Evolutionary conservation across 1,139 yeast genomes (phyloP).

Genomic region (Saccharomycopsis crataegensis): DNA sequence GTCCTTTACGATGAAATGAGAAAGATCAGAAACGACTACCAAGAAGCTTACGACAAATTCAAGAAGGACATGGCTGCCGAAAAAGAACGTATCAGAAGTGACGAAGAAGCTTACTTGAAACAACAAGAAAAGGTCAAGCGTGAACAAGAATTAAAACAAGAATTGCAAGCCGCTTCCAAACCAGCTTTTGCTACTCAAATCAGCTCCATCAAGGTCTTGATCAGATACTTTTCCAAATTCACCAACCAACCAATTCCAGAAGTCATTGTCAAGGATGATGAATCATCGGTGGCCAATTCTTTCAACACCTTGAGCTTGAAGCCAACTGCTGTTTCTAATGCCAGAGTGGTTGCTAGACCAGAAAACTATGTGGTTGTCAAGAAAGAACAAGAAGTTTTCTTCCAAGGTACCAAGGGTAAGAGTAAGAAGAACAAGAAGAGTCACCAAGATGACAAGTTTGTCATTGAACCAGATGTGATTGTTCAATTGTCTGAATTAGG

Average conservation of each 20-base stretch:
- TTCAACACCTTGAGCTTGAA: slow-evolving; percentile 8
- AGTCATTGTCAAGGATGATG: slow-evolving; percentile 12
- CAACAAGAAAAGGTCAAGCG: slow-evolving; percentile 55
- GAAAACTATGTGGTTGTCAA: slow-evolving; percentile 58
- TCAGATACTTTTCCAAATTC: slow-evolving; percentile 21
- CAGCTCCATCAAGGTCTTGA: slow-evolving; percentile 40
- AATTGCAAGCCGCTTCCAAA: slow-evolving; percentile 51
- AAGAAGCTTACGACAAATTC: slow-evolving; percentile 65
- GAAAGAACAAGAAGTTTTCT: slow-evolving; percentile 53
- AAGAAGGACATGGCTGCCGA: slow-evolving; percentile 63
- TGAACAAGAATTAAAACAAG: slow-evolving; percentile 58
- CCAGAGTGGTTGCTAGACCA: slow-evolving; percentile 51
- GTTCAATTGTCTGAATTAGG: slow-evolving; percentile 71
- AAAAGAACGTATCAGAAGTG: slow-evolving; percentile 65
- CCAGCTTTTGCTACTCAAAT: slow-evolving; percentile 84
- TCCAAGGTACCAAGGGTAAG: slow-evolving; percentile 48
- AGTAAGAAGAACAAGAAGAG: slow-evolving; percentile 37
- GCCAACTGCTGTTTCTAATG: slow-evolving; percentile 23
- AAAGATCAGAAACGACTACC: slow-evolving; percentile 59
- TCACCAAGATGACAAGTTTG: slow-evolving; percentile 36
- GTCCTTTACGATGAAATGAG: slow-evolving; percentile 58
- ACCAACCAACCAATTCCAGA: slow-evolving; percentile 14
- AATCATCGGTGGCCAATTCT: background rate
- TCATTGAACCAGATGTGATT: slow-evolving; percentile 76
- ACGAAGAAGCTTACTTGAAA: slow-evolving; percentile 46